Base-by-base conservation (phyloP, 371 early-diverging fungal genomes). In the Sporodiniella umbellata region DNA sequence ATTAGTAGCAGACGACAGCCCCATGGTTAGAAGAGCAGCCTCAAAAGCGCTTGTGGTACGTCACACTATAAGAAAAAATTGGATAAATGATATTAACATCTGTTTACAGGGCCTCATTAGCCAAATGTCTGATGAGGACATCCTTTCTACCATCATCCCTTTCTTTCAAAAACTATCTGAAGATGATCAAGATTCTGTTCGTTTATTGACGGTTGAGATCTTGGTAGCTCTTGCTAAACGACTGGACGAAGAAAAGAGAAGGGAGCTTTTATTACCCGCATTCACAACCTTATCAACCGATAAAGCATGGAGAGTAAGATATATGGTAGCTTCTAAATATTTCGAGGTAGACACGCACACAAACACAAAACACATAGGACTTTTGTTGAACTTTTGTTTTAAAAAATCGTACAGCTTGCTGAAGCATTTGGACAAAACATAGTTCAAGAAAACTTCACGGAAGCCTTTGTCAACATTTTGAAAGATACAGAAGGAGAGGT, bases 401-500 rank as follows among this genome's bases (percentile, higher is more conserved):
- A 22, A 25, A 8, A 23, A n/a, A 33, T 45, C 19, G 47, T 39
- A 10, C 62, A 90, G 90, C 72, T 95, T 47, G 74, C 89, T 33
- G 84, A 90, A 45, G 86, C 90, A 38, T 91, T 91, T 51, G 93
- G 92, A 3, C 72, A 79, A 26, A 81, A 86, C 23, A 83, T 91
- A 55, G 80, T 87, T 1, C 69, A 78, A 22, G 89, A 89, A 45
- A 87, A 92, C 21, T 77, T 94, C 37, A 84, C 88, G 38, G 56
- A 67, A 17, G 77, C 80, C 4, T 95, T 90, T 62, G 84, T 94
- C 28, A 72, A 79, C 42, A 76, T 95, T 30, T 66, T 97, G 66
- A 90, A 88, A 64, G 99, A 99, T 75, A 85, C 81, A 53, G 99
- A 99, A 69, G 96, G 96, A 1, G 99, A 99, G 75, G 99, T 99